Percentiles rank a stretch among this genome's conserved stretches.
Evolutionary conservation across 352 stramenopile genomes (phyloP).

Genomic region (Phytophthora citrophthora): DNA sequence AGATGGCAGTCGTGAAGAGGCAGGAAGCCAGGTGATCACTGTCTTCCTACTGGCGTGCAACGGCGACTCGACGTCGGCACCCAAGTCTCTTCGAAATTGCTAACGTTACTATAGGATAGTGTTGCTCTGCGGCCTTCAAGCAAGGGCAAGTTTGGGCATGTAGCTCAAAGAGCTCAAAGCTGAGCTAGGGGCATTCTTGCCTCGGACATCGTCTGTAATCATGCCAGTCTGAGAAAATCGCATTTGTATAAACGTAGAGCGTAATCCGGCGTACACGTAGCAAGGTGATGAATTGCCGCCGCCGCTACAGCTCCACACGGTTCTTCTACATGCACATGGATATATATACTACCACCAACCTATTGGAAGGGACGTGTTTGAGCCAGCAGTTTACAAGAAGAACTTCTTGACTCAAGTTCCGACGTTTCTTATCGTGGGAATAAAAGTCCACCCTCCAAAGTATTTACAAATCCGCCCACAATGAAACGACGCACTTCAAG

Average conservation of each 20-base stretch:
- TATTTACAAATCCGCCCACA: not conserved
- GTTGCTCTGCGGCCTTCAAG: no score
- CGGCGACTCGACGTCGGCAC: constrained; percentile 1
- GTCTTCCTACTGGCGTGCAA: constrained; percentile 9
- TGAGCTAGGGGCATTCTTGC: not conserved
- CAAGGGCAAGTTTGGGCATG: no score
- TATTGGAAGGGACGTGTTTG: not conserved
- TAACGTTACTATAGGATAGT: not conserved
- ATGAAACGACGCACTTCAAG: constrained; percentile 2
- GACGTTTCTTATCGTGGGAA: not conserved
- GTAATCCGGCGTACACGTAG: constrained; percentile 1
- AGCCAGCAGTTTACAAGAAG: not conserved
- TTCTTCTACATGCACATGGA: no score
- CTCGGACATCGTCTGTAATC: not conserved
- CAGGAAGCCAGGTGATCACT: constrained; percentile 6
- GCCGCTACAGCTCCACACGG: not conserved
- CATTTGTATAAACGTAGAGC: constrained; percentile 6
- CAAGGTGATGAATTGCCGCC: no score
- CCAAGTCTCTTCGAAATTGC: not conserved
- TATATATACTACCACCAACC: no score
- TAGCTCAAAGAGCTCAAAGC: not conserved
- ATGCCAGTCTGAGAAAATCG: constrained; percentile 6
- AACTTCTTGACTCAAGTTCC: constrained; percentile 23
- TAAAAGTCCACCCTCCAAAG: constrained; percentile 8
- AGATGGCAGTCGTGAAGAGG: constrained; percentile 6